These are phyloP conservation scores for Trametes villosa DNA, from an alignment of 768 basidiomycete genomes.

Conservation along the genomic window DNA sequence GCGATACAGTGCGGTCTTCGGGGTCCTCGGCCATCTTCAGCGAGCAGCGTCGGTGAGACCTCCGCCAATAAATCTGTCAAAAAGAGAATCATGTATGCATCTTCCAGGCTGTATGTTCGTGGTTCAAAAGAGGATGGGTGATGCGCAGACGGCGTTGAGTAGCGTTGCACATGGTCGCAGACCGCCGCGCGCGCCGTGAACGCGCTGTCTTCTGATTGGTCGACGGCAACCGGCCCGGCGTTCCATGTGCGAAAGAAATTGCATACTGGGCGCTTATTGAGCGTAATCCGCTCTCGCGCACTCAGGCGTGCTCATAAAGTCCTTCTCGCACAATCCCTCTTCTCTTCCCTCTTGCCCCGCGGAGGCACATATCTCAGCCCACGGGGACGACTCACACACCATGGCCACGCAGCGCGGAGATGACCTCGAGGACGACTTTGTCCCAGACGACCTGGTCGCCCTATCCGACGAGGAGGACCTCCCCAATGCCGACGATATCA, in stretches of 20 bases:
- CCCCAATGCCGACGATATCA: constrained; percentile 41
- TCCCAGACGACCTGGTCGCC: constrained; percentile 69
- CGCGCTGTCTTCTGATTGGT: neutral
- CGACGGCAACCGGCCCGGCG: constrained; percentile 1
- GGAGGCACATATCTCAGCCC: constrained; percentile 10
- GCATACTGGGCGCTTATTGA: constrained; percentile 1
- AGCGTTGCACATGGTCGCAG: neutral
- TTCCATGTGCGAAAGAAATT: constrained; percentile 8
- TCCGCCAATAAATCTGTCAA: too few relatives aligned
- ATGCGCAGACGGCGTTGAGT: constrained; percentile 1
- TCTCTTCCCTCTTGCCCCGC: constrained; percentile 4
- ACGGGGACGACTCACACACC: constrained; percentile 1
- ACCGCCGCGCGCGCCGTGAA: neutral
- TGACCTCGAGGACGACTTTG: constrained; percentile 85
- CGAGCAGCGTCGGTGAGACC: too few relatives aligned
- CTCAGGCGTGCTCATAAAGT: neutral
- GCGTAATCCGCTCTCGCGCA: constrained; percentile 10
- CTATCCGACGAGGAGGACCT: constrained; percentile 61
- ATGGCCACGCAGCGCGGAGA: constrained; percentile 55
- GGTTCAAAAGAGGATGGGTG: too few relatives aligned
- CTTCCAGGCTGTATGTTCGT: too few relatives aligned
- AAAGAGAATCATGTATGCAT: too few relatives aligned
- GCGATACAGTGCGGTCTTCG: constrained; percentile 1
- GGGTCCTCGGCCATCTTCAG: constrained; percentile 3
- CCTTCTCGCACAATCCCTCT: neutral